phyloP scores from a whole-genome alignment of 139 green algal species.

The Diplosphaera chodatii region DNA sequence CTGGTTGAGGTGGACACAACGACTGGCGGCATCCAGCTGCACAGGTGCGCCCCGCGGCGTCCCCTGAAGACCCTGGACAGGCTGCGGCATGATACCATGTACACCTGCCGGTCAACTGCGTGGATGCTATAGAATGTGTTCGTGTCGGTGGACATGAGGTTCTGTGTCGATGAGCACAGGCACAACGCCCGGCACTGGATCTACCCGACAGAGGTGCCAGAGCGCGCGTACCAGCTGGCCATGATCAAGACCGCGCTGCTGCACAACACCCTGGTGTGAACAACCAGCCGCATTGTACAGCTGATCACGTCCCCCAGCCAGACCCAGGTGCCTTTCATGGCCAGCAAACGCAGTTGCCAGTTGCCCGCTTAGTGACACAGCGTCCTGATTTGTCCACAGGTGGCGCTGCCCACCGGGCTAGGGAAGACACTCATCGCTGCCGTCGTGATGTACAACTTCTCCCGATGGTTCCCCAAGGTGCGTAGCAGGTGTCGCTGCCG shows the following conservation, averaged over 20 bases:
- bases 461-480: slow-evolving; percentile 81
- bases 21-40: slow-evolving; percentile 23
- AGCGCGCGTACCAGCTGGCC: slow-evolving; percentile 67
- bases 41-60: slow-evolving; percentile 31
- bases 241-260: slow-evolving; percentile 66
- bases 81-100: no score
- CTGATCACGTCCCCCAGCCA: no score
- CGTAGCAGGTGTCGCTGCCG: not conserved
- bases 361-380: no score
- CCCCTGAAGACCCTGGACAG: no score
- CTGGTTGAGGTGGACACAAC: slow-evolving; percentile 17
- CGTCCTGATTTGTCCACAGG: no score
- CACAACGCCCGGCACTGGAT: slow-evolving; percentile 51
- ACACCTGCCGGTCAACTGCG: no score
- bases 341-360: no score
- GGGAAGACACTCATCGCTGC: slow-evolving; percentile 96
- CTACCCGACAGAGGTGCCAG: slow-evolving; percentile 52
- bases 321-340: no score
- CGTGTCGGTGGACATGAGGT: no score
- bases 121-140: no score
- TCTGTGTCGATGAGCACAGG: slow-evolving; percentile 18
- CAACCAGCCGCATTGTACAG: no score
- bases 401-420: slow-evolving; percentile 91
- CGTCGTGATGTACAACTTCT: slow-evolving; percentile 93
- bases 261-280: slow-evolving; percentile 76